These are phyloP conservation scores for Pseudoperonospora humuli DNA, from an alignment of 352 stramenopile genomes.

Conservation along the genomic window DNA sequence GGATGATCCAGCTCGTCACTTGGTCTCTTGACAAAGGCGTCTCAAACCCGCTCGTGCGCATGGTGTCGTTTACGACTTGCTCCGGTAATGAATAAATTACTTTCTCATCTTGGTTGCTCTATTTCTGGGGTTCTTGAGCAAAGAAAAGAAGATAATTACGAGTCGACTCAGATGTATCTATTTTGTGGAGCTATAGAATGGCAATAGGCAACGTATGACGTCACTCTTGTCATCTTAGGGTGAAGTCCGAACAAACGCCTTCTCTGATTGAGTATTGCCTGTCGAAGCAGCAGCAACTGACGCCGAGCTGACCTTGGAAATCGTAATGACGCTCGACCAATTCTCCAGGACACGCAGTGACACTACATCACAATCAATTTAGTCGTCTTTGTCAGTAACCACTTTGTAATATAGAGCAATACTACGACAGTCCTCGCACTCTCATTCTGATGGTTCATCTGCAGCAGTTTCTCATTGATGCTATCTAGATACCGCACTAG, in stretches of 20 bases:
- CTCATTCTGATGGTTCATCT: constrained; percentile 80
- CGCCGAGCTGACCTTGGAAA: constrained; percentile 42
- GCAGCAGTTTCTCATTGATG: constrained; percentile 64
- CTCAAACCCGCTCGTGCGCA: no score
- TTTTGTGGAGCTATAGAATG: background rate
- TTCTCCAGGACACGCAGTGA: constrained; percentile 75
- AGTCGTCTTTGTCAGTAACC: background rate
- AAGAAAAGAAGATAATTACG: background rate
- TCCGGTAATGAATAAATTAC: no score
- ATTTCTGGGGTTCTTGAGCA: background rate
- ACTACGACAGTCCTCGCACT: constrained; percentile 28
- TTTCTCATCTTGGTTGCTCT: background rate
- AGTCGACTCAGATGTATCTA: background rate
- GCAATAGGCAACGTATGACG: background rate
- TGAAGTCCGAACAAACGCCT: constrained; percentile 54
- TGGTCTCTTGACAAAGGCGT: constrained; percentile 71
- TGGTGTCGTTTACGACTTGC: no score
- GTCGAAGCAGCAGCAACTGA: constrained; percentile 16
- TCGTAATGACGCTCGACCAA: constrained; percentile 71
- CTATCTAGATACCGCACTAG: constrained; percentile 65
- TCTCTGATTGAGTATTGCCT: constrained; percentile 28
- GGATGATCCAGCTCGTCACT: constrained; percentile 61
- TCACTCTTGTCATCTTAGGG: constrained; percentile 13
- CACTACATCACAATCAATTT: constrained; percentile 23
- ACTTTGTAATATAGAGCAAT: background rate